Evolutionary conservation across 441 rosid species (phyloP).

Genomic region (Metrosideros polymorpha): DNA sequence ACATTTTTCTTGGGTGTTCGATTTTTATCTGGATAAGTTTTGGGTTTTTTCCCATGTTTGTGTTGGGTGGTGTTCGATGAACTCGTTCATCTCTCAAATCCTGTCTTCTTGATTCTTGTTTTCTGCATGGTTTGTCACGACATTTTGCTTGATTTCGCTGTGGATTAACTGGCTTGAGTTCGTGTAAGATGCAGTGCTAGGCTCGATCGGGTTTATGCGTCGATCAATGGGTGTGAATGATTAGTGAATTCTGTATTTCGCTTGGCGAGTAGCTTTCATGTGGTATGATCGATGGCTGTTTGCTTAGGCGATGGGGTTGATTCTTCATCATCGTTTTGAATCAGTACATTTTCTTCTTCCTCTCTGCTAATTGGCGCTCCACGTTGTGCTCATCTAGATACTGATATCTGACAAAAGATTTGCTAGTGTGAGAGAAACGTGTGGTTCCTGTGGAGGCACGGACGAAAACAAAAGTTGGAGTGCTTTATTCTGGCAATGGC

Average conservation of each 20-base stretch:
- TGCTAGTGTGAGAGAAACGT: neutral
- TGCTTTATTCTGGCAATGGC: conserved; percentile 13
- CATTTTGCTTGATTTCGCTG: neutral
- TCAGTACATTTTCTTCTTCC: neutral
- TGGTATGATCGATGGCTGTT: neutral
- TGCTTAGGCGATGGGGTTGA: neutral
- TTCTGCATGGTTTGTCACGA: neutral
- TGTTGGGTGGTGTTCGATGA: neutral
- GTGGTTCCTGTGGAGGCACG: neutral
- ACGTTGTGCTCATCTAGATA: neutral
- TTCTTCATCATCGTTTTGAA: neutral
- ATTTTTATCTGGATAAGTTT: neutral
- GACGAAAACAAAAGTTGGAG: neutral
- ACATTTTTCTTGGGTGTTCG: neutral
- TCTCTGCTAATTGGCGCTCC: neutral
- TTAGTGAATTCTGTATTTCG: neutral
- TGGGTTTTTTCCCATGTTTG: neutral
- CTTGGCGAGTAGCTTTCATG: neutral
- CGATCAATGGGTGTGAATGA: neutral
- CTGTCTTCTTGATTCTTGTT: neutral
- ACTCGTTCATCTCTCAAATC: neutral
- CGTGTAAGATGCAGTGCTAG: neutral
- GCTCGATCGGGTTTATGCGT: neutral
- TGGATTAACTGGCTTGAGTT: neutral
- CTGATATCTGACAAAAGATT: neutral